Evolutionary conservation across 352 stramenopile species (phyloP).

Genomic region (Globisporangium nagaii): DNA sequence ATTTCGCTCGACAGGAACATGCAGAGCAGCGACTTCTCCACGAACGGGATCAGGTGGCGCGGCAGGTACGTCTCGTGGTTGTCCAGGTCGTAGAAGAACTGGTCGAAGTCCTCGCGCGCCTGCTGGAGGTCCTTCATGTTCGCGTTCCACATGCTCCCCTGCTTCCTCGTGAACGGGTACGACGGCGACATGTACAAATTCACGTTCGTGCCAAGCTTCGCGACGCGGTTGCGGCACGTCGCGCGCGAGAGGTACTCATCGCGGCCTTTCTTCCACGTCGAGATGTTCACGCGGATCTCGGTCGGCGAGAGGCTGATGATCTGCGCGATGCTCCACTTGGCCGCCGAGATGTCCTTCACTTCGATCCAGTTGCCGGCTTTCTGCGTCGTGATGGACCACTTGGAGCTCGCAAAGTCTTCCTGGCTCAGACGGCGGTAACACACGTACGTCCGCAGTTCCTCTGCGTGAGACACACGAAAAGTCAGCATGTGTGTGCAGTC

Average conservation of each 20-base stretch:
- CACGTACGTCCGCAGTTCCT: slow-evolving; percentile 60
- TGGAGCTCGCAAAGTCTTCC: slow-evolving; percentile 62
- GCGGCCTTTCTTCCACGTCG: slow-evolving; percentile 58
- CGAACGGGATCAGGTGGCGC: slow-evolving; percentile 51
- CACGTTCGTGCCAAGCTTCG: slow-evolving; percentile 66
- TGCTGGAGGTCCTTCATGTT: slow-evolving; percentile 59
- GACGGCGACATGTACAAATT: slow-evolving; percentile 75
- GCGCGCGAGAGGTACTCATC: slow-evolving; percentile 68
- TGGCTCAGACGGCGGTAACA: slow-evolving; percentile 59
- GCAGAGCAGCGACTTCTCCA: slow-evolving; percentile 73
- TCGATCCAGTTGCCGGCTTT: slow-evolving; percentile 78
- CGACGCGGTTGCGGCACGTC: slow-evolving; percentile 56
- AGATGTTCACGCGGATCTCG: slow-evolving; percentile 68
- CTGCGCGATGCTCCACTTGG: slow-evolving; percentile 72
- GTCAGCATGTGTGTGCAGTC: slow-evolving; percentile 3
- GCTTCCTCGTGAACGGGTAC: slow-evolving; percentile 72
- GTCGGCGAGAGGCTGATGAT: slow-evolving; percentile 55
- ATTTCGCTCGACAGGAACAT: slow-evolving; percentile 66
- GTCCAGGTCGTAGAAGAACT: slow-evolving; percentile 54
- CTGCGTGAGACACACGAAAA: slow-evolving; percentile 12
- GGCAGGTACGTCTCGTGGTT: slow-evolving; percentile 47
- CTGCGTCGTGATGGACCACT: slow-evolving; percentile 67
- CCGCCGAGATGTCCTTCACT: slow-evolving; percentile 68
- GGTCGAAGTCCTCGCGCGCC: slow-evolving; percentile 64
- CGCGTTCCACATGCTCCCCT: slow-evolving; percentile 62